Evolutionary conservation across 2,329 filamentous ascomycete species (phyloP), one percentile per base, ranked within the genome.

Genomic region (Elsinoe ampelina): DNA sequence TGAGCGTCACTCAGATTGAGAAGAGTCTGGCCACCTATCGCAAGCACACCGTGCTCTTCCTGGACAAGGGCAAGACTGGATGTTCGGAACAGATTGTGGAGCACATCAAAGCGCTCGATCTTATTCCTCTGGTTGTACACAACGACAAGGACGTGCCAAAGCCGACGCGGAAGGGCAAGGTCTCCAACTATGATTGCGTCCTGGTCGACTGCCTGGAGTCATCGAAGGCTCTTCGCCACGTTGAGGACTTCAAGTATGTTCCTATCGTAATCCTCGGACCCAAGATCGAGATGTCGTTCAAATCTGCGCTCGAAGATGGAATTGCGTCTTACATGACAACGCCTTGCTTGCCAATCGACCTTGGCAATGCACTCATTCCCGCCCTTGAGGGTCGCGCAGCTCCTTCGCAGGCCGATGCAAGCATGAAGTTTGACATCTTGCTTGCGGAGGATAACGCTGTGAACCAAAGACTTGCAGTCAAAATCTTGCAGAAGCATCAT

Each of bases 251-350:
- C 79, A 96, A 96, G 75, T 97, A 96, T 68, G 89, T 96, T 45
- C 93, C 93, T 2, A 91, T 98, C 62, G 92, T 98, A 42, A 81
- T 97, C 60, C 75, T 97, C 45, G 93, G 90, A 43, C 90, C 92
- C 0, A 78, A 89, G 35, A 90, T 97, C 11, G 88, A 91, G 60
- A 89, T 97, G 63, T 95, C 85, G 70, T 79, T 98, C 64, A 95
- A 95, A 75, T 93, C 89, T 2, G 93, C 92, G 58, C 76, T 97
- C 59, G 93, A 97, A 69, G 80, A 97, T 61, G 92, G 93, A 61
- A 95, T 98, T 63, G 95, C 91, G n/a, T 96, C 91, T 52, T 97
- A 96, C 72, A 96, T 97, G 90, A 97, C 93, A 1, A 95, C 90
- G 13, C 93, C 93, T 7, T 97, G 93, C 73, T 81, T 92, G 66